phyloP scores from a whole-genome alignment of 768 basidiomycete genomes.

The Leucocoprinus birnbaumii region DNA sequence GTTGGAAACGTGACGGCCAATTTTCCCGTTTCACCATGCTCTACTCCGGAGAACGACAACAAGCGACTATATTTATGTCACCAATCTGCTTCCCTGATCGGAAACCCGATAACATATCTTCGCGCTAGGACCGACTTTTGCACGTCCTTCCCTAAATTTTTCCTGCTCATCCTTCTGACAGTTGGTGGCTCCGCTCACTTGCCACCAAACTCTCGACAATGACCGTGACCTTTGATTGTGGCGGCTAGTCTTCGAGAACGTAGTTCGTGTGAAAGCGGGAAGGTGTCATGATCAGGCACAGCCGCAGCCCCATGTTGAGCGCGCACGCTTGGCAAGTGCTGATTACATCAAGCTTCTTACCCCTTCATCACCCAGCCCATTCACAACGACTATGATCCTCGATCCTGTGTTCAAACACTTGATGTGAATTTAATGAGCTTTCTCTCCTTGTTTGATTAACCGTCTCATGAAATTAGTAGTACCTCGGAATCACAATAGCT shows the following conservation, averaged over 20 bases:
- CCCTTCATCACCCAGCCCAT: no score
- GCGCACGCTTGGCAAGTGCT: background rate
- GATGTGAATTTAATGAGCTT: no score
- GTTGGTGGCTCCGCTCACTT: no score
- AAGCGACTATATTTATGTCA: background rate
- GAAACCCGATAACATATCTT: no score
- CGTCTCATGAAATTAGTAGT: no score
- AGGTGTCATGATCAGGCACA: background rate
- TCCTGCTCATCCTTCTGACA: no score
- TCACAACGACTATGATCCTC: no score
- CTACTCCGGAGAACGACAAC: background rate
- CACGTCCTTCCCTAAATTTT: background rate
- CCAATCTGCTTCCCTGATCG: background rate
- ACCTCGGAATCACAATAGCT: no score
- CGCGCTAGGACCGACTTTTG: background rate
- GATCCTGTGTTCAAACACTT: no score
- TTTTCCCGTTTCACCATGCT: background rate
- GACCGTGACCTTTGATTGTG: background rate
- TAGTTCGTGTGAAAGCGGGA: background rate
- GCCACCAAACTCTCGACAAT: no score
- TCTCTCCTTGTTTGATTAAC: no score
- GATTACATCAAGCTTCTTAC: no score
- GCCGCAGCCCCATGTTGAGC: background rate
- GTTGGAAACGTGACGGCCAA: constrained; percentile 6
- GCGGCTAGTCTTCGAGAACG: background rate